Evolutionary conservation across 1,284 basidiomycete genomes (phyloP).

Genomic region (Ganoderma meredithae): DNA sequence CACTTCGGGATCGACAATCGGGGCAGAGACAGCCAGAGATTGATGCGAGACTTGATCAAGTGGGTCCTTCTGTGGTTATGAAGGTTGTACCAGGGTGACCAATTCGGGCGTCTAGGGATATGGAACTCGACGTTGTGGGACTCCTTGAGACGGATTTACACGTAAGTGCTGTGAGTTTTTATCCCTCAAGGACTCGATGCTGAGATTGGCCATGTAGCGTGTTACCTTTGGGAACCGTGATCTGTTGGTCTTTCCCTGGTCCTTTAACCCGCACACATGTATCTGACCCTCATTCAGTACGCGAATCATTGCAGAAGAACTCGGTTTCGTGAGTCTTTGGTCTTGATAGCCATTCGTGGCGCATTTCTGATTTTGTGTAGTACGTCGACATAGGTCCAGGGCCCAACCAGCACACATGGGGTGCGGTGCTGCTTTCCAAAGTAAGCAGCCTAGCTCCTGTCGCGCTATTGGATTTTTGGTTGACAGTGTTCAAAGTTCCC

Average conservation of each 20-base stretch:
- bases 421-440: conserved; percentile 84
- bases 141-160: conserved; percentile 90
- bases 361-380: conserved; percentile 45
- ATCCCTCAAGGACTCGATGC: neutral
- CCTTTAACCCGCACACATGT: neutral
- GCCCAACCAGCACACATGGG: conserved; percentile 93
- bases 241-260: conserved; percentile 57
- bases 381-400: conserved; percentile 87
- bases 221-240: conserved; percentile 92
- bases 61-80: conserved; percentile 39
- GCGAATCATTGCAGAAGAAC: conserved; percentile 77
- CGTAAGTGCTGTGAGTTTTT: conserved; percentile 52
- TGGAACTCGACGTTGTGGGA: conserved; percentile 85
- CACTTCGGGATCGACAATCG: conserved; percentile 90
- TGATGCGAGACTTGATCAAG: conserved; percentile 79
- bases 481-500: conserved; percentile 67
- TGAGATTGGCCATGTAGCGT: conserved; percentile 54
- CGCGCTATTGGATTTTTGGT: neutral
- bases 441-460: conserved; percentile 42
- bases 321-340: conserved; percentile 74
- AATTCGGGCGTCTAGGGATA: conserved; percentile 57
- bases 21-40: conserved; percentile 84
- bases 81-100: conserved; percentile 3
- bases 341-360: neutral
- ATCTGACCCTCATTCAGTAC: conserved; percentile 56